phyloP scores from a whole-genome alignment of 2,329 filamentous ascomycete genomes.

The Penicillium brasilianum region DNA sequence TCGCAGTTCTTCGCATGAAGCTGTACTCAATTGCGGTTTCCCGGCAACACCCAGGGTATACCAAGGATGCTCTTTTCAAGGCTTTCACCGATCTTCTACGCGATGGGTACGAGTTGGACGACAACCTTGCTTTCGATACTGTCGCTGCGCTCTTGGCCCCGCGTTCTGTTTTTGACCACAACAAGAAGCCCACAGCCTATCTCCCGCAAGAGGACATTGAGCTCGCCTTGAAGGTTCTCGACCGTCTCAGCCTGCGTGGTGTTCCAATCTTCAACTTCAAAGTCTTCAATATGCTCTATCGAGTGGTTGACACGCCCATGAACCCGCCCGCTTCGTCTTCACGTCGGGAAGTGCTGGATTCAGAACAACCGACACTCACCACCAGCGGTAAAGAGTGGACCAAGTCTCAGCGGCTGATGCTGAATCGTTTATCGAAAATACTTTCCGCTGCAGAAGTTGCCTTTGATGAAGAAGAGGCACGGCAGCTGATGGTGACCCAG shows the following conservation, averaged over 20 bases:
- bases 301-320: constrained; percentile 45
- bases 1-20: constrained; percentile 42
- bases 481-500: constrained; percentile 38
- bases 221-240: constrained; percentile 48
- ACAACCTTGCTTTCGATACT: constrained; percentile 41
- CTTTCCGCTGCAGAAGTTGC: constrained; percentile 36
- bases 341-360: constrained; percentile 7
- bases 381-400: constrained; percentile 16
- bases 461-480: constrained; percentile 37
- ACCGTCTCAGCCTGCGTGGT: constrained; percentile 49
- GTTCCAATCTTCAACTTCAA: constrained; percentile 50
- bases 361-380: not conserved
- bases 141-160: constrained; percentile 45
- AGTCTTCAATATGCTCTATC: constrained; percentile 53
- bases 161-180: constrained; percentile 15
- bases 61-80: constrained; percentile 38
- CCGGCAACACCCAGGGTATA: constrained; percentile 47
- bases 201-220: constrained; percentile 37
- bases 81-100: constrained; percentile 43
- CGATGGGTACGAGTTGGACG: constrained; percentile 42
- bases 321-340: constrained; percentile 43
- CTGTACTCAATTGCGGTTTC: constrained; percentile 46
- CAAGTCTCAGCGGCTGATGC: constrained; percentile 22
- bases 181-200: constrained; percentile 17
- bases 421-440: constrained; percentile 36